Evolutionary conservation across 2,329 filamentous ascomycete genomes (phyloP).

Genomic region (Sphaerulina musiva): DNA sequence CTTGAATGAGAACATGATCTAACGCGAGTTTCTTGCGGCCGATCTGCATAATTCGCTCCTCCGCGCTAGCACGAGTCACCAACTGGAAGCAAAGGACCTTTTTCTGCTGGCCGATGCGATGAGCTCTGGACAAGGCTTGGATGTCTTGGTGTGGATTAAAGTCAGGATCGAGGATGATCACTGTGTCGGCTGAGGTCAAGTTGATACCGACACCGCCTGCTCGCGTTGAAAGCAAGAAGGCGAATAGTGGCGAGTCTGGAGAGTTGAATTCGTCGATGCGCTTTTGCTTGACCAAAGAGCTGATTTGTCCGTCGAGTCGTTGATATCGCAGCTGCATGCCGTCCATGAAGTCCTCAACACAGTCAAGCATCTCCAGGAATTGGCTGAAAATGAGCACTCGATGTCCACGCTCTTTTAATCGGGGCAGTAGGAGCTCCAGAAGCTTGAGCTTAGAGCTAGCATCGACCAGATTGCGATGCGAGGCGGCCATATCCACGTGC

Average conservation of each 20-base stretch:
- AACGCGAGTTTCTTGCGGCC: constrained; percentile 93
- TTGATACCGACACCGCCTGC: constrained; percentile 97
- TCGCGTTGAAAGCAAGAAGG: constrained; percentile 86
- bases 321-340: constrained; percentile 66
- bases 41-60: constrained; percentile 94
- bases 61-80: constrained; percentile 79
- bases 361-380: constrained; percentile 77
- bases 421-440: constrained; percentile 78
- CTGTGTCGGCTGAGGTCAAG: constrained; percentile 90
- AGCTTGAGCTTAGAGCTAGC: constrained; percentile 85
- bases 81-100: constrained; percentile 94
- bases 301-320: constrained; percentile 79
- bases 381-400: constrained; percentile 94
- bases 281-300: constrained; percentile 81
- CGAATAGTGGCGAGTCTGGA: constrained; percentile 73
- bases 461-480: constrained; percentile 78
- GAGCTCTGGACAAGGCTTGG: constrained; percentile 86
- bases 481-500: constrained; percentile 52
- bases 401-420: constrained; percentile 76
- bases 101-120: constrained; percentile 92
- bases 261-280: constrained; percentile 92
- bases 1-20: constrained; percentile 89
- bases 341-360: constrained; percentile 84
- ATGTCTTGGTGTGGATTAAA: constrained; percentile 98
- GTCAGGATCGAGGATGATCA: constrained; percentile 94